Conservation (phyloP, 2,329 filamentous ascomycete species). For the Penicillium sp. region DNA sequence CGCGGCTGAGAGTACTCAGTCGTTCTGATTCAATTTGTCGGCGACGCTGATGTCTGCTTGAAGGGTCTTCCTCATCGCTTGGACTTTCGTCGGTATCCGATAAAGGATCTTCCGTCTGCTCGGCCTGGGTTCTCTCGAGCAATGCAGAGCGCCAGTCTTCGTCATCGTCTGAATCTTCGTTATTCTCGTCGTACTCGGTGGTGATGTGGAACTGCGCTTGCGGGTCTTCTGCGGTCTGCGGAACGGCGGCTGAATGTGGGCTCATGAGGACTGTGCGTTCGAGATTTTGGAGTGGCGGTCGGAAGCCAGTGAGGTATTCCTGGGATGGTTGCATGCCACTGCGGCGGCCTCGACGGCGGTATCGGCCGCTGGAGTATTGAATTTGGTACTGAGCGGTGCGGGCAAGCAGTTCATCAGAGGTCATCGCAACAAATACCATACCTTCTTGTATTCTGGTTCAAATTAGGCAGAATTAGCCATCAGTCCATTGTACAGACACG, state of each 20-base stretch:
- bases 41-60: slow-evolving; percentile 18
- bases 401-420: slow-evolving; percentile 62
- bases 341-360: slow-evolving; percentile 25
- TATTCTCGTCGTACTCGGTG: slow-evolving; percentile 33
- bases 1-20: slow-evolving; percentile 12
- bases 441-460: slow-evolving; percentile 69
- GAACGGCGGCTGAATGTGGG: slow-evolving; percentile 19
- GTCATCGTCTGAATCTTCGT: slow-evolving; percentile 23
- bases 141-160: slow-evolving; percentile 21
- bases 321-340: slow-evolving; percentile 30
- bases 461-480: slow-evolving; percentile 15
- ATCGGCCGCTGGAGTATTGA: slow-evolving; percentile 45
- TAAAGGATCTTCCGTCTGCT: slow-evolving; percentile 17
- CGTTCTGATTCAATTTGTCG: slow-evolving; percentile 23
- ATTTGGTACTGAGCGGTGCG: slow-evolving; percentile 69
- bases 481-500: slow-evolving; percentile 20
- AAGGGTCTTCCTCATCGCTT: slow-evolving; percentile 22
- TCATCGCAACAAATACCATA: slow-evolving; percentile 85
- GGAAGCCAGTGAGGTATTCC: slow-evolving; percentile 33
- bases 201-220: slow-evolving; percentile 29
- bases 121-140: slow-evolving; percentile 27
- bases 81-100: slow-evolving; percentile 28
- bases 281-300: slow-evolving; percentile 30
- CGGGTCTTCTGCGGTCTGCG: slow-evolving; percentile 19
- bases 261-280: slow-evolving; percentile 23